phyloP scores from a whole-genome alignment of 495 filamentous ascomycete genomes.

The Glutinoglossum americanum region DNA sequence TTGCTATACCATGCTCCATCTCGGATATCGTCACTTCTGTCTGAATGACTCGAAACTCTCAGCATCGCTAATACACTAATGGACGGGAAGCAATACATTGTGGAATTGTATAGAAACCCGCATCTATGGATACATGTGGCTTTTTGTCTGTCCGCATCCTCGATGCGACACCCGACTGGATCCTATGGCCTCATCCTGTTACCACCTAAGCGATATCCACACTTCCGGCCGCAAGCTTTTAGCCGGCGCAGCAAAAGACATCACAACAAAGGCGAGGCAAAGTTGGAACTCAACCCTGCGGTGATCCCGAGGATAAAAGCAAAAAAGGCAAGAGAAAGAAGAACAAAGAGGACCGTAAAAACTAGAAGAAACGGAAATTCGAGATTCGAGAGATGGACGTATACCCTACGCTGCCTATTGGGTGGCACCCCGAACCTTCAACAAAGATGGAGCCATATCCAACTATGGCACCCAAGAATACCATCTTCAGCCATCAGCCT shows the following conservation, averaged over 20 bases:
- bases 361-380: neutral
- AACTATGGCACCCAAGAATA: neutral
- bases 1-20: too few species aligned
- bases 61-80: too few species aligned
- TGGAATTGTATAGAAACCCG: neutral
- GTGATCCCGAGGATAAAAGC: neutral
- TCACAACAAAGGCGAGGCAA: too few species aligned
- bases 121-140: neutral
- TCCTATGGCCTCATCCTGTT: neutral
- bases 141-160: neutral
- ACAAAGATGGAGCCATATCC: neutral
- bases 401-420: too few species aligned
- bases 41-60: too few species aligned
- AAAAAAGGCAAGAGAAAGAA: neutral
- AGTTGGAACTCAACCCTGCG: neutral
- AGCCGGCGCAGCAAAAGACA: too few species aligned
- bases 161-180: neutral
- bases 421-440: neutral
- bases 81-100: neutral
- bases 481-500: neutral
- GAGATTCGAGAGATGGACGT: too few species aligned
- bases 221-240: too few species aligned
- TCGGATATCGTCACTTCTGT: too few species aligned
- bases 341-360: neutral
- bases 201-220: slow-evolving; percentile 1